Conservation (phyloP, 164 flowering plant genomes). For the Annona squamosa region DNA sequence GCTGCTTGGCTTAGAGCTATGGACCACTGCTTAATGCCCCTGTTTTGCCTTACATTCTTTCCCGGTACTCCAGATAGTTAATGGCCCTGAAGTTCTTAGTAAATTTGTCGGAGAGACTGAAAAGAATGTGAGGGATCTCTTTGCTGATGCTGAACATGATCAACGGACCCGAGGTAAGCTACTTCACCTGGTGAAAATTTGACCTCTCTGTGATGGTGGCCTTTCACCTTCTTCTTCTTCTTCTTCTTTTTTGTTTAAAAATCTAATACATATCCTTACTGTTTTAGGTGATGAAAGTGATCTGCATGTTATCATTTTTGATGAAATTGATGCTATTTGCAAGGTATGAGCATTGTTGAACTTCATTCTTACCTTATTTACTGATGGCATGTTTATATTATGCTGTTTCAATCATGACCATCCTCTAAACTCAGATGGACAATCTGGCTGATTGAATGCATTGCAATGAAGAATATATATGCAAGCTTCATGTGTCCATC, state of each 20-base stretch:
- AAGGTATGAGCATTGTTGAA: slow-evolving; percentile 32
- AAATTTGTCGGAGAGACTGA: slow-evolving; percentile 75
- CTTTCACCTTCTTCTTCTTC: background rate
- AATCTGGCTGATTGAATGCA: background rate
- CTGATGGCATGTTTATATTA: background rate
- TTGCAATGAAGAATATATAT: background rate
- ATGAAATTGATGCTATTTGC: slow-evolving; percentile 81
- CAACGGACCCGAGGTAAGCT: slow-evolving; percentile 46
- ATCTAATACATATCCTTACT: background rate
- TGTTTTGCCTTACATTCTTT: background rate
- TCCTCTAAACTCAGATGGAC: background rate
- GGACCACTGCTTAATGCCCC: background rate
- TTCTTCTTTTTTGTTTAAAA: background rate
- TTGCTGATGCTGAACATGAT: slow-evolving; percentile 72
- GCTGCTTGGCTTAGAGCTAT: background rate
- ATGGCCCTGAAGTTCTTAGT: slow-evolving; percentile 73
- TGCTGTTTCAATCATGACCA: background rate
- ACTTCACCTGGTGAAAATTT: background rate
- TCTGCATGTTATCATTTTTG: slow-evolving; percentile 74
- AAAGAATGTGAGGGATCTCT: slow-evolving; percentile 62
- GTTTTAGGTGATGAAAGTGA: slow-evolving; percentile 65
- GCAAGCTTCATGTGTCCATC: background rate
- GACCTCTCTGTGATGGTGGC: background rate
- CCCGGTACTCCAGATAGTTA: slow-evolving; percentile 40
- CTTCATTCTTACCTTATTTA: background rate